Evolutionary conservation across 371 early-diverging fungal genomes (phyloP).

Genomic region (Zancudomyces culisetae): DNA sequence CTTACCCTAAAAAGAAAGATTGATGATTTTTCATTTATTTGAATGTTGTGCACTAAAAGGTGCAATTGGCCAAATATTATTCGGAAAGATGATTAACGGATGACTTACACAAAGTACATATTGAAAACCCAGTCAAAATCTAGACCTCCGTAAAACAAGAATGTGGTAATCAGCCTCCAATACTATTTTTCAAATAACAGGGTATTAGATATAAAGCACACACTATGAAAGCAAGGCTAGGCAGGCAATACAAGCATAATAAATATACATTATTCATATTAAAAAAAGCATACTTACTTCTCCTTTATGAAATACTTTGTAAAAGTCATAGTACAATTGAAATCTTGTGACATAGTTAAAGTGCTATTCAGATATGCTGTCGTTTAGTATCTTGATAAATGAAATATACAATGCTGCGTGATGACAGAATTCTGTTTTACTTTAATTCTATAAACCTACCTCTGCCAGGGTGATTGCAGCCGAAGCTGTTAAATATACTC

Average conservation of each 20-base stretch:
- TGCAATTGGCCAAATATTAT: not conserved
- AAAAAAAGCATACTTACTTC: slow-evolving; percentile 32
- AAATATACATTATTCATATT: not conserved
- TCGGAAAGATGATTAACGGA: not conserved
- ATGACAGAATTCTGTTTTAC: not conserved
- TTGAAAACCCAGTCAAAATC: slow-evolving; percentile 81
- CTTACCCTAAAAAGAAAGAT: slow-evolving; percentile 31
- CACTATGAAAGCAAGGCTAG: not conserved
- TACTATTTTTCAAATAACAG: too few species aligned
- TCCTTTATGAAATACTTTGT: slow-evolving; percentile 34
- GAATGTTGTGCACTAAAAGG: not conserved
- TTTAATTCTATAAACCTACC: not conserved
- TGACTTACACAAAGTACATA: slow-evolving; percentile 75
- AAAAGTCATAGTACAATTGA: slow-evolving; percentile 64
- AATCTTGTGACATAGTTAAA: slow-evolving; percentile 44
- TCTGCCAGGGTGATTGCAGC: slow-evolving; percentile 54
- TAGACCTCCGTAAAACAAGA: slow-evolving; percentile 76
- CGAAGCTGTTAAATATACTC: slow-evolving; percentile 62
- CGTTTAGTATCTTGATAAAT: too few species aligned
- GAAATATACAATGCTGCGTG: not conserved
- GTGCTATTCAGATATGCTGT: too few species aligned
- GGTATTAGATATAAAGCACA: not conserved
- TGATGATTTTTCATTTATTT: not conserved
- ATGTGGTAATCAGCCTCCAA: slow-evolving; percentile 80
- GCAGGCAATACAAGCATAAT: not conserved